Evolutionary conservation across 1,139 yeast genomes (phyloP).

Genomic region (Hemisphaericaspora lyxosophila): DNA sequence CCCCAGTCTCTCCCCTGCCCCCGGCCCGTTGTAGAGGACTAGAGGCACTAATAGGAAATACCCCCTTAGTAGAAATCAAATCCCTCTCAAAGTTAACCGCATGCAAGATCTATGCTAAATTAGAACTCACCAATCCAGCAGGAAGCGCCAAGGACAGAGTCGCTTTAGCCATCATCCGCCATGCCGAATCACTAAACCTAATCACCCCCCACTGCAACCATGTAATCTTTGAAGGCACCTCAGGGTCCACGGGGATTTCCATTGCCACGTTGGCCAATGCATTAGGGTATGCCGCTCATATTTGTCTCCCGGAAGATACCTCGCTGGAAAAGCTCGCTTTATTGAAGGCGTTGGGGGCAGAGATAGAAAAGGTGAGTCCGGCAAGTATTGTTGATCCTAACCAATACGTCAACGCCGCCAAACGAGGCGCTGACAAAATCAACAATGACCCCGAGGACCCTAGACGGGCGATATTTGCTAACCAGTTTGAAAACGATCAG

Average conservation of each 20-base stretch:
- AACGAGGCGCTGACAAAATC: conserved; percentile 57
- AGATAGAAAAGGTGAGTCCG: conserved; percentile 85
- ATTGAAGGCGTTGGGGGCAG: conserved; percentile 75
- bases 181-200: conserved; percentile 60
- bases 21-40: conserved; percentile 41
- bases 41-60: conserved; percentile 75
- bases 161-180: conserved; percentile 77
- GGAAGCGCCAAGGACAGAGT: conserved; percentile 96
- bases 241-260: conserved; percentile 95
- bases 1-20: too few relatives aligned
- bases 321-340: conserved; percentile 77
- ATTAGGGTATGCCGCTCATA: conserved; percentile 84
- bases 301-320: conserved; percentile 94
- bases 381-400: conserved; percentile 93
- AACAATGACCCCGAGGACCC: conserved; percentile 40
- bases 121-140: conserved; percentile 87
- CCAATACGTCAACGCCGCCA: conserved; percentile 90
- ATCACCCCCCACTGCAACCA: conserved; percentile 58
- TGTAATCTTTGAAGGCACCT: conserved; percentile 87
- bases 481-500: conserved; percentile 90
- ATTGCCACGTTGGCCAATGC: conserved; percentile 87
- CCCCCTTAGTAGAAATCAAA: conserved; percentile 77
- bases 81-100: conserved; percentile 78
- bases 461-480: conserved; percentile 76
- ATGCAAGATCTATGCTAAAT: conserved; percentile 80